A percentile compares a stretch with the other conserved stretches of the same genome.
phyloP scores from a whole-genome alignment of 108 stramenopile species.

The Cyclotella choctawhatcheeana region DNA sequence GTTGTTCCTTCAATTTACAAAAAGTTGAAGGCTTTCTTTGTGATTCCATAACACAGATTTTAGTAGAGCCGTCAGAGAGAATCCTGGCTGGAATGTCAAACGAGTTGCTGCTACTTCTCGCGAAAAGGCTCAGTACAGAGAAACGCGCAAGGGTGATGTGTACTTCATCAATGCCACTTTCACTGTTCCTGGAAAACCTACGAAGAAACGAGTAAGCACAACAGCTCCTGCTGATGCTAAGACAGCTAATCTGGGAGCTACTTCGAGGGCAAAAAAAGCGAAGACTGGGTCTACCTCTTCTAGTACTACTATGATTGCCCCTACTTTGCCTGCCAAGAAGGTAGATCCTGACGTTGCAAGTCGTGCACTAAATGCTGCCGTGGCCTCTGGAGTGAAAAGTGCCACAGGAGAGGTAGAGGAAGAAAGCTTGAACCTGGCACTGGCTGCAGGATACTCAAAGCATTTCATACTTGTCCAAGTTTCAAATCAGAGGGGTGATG shows the following conservation, averaged over 20 bases:
- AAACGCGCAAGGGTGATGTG: not conserved
- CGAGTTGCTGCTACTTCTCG: conserved; percentile 5
- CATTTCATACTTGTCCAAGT: conserved; percentile 1
- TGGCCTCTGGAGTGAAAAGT: conserved; percentile 1
- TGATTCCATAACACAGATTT: not conserved
- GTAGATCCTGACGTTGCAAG: not conserved
- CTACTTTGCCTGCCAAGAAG: not conserved
- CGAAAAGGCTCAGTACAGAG: conserved; percentile 12
- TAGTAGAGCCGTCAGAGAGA: not conserved
- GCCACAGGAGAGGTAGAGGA: not conserved
- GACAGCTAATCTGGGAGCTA: too few species aligned
- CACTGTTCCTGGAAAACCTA: conserved; percentile 52
- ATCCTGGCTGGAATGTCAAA: conserved; percentile 17
- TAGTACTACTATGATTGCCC: too few species aligned
- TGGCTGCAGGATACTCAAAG: conserved; percentile 10
- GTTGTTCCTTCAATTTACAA: not conserved
- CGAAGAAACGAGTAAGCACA: too few species aligned
- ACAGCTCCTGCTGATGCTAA: too few species aligned
- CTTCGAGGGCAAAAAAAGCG: too few species aligned
- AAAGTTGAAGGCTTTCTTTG: not conserved
- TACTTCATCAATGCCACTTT: conserved; percentile 55
- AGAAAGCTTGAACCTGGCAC: not conserved
- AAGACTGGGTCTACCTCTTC: too few species aligned
- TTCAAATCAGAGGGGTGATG: not conserved
- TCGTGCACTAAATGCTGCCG: not conserved